Percentiles rank a stretch among this genome's conserved stretches.
phyloP scores from a whole-genome alignment of 179 eudicot genomes.

The Pouteria campechiana region DNA sequence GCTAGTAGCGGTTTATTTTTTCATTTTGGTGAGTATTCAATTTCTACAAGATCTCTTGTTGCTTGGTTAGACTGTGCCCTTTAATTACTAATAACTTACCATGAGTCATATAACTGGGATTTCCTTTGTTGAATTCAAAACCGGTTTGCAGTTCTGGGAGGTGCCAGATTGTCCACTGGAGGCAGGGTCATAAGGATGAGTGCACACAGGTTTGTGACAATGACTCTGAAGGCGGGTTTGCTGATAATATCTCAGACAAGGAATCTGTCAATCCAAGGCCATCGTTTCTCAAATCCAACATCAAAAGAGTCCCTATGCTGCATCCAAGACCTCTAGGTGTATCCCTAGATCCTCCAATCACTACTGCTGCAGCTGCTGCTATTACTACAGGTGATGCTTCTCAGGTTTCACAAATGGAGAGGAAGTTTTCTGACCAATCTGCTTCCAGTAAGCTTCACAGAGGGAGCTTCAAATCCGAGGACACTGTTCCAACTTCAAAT shows the following conservation, averaged over 20 bases:
- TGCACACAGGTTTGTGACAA: conserved; percentile 44
- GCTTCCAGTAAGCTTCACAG: conserved; percentile 32
- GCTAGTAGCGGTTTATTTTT: too few species aligned
- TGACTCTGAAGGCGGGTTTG: conserved; percentile 16
- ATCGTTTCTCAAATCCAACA: conserved; percentile 8
- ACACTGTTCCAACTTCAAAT: conserved; percentile 12
- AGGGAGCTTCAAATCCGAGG: conserved; percentile 27
- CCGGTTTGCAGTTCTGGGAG: conserved; percentile 75
- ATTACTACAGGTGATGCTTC: conserved; percentile 18
- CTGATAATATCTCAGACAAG: conserved; percentile 16
- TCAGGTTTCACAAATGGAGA: conserved; percentile 24
- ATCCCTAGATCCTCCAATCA: conserved; percentile 5
- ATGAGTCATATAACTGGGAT: too few species aligned
- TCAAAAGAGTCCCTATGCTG: conserved; percentile 17
- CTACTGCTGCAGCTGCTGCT: conserved; percentile 8
- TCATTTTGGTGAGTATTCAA: too few species aligned
- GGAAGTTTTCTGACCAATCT: conserved; percentile 32
- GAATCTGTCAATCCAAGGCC: conserved; percentile 21
- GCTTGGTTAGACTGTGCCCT: too few species aligned
- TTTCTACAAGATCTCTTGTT: too few species aligned
- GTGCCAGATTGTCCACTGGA: conserved; percentile 95
- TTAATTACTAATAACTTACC: too few species aligned
- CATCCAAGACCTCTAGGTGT: conserved; percentile 17
- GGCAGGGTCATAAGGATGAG: conserved; percentile 88
- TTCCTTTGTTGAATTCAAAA: not conserved